Conservation (phyloP, 129 eudicot genomes). For the Escallonia rubra region DNA sequence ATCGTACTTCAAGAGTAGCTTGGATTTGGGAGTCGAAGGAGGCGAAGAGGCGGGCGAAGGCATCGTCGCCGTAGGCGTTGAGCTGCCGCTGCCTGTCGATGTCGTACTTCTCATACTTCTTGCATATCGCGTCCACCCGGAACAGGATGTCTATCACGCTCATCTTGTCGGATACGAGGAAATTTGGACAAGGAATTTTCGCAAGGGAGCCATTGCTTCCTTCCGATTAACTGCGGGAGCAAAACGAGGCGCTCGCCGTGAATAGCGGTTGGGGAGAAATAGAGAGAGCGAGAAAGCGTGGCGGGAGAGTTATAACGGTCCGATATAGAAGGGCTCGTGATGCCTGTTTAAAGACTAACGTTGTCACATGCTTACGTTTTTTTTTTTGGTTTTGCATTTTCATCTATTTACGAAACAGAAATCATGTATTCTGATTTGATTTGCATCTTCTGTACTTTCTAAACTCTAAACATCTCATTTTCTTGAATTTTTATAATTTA, state of each 20-base stretch:
- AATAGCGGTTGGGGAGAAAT: slow-evolving; percentile 12
- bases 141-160: slow-evolving; percentile 56
- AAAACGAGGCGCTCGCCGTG: slow-evolving; percentile 20
- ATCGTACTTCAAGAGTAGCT: slow-evolving; percentile 33
- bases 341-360: neutral
- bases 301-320: neutral
- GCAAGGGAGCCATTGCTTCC: neutral
- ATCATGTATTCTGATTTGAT: too few relatives aligned
- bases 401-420: too few relatives aligned
- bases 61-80: slow-evolving; percentile 49
- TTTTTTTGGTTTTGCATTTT: neutral
- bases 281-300: neutral
- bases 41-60: slow-evolving; percentile 58
- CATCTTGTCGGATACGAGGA: slow-evolving; percentile 27
- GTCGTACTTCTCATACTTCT: slow-evolving; percentile 83
- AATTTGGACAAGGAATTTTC: slow-evolving; percentile 2
- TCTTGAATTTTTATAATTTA: too few relatives aligned
- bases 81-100: slow-evolving; percentile 53
- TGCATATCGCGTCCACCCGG: slow-evolving; percentile 74
- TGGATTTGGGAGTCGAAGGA: slow-evolving; percentile 56
- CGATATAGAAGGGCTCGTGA: neutral
- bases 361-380: neutral
- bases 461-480: neutral
- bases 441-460: too few relatives aligned
- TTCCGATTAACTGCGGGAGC: neutral